Base-by-base conservation (phyloP, 495 filamentous ascomycete species). In the Hypoxylon fragiforme region DNA sequence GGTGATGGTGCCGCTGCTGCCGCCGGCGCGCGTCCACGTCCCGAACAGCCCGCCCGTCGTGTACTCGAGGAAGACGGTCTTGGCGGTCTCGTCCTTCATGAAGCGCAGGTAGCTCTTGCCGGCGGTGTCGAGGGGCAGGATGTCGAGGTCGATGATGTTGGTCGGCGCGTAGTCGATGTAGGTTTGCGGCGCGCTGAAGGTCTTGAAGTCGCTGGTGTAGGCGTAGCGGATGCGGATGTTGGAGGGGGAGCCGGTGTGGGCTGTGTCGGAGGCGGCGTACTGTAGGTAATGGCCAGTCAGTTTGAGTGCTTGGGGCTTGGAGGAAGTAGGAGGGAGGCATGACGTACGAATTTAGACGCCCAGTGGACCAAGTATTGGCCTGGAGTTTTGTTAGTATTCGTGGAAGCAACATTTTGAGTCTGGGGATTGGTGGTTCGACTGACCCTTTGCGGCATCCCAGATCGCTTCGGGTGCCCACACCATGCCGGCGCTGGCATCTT, bases 401-500 rank as follows among this genome's bases (percentile, higher is more conserved):
- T 9, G 11, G 6, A 2, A 1, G 16, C n/a, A 13, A 7, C 20
- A 43, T 9, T 28, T 9, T 9, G 15, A 16, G 30, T 16, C 0
- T 5, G 39, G 1, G 14, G 9, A n/a, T n/a, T n/a, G n/a, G n/a
- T n/a, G 12, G 3, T 3, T 20, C 7, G n/a, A 59, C 60, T 43
- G 36, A 68, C 70, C 65, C 57, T 79, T 77, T 1, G 65, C 62
- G 0, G 73, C 65, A 49, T 81, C 75, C 78, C 77, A 80, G 38
- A 80, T 74, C 0, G 77, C 77, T 36, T 77, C 77, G 0, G 78
- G 78, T 9, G 77, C 77, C 77, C 78, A 81, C 0, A 81, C 78
- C 78, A 81, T 81, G 9, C 77, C 78, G 2, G 77, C 78, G 3
- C 65, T 77, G 8, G 57, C 54, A 35, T 77, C 73, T 50, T 81